Conservation (phyloP, 2,329 filamentous ascomycete genomes). For the Ceratocystiopsis minuta region DNA sequence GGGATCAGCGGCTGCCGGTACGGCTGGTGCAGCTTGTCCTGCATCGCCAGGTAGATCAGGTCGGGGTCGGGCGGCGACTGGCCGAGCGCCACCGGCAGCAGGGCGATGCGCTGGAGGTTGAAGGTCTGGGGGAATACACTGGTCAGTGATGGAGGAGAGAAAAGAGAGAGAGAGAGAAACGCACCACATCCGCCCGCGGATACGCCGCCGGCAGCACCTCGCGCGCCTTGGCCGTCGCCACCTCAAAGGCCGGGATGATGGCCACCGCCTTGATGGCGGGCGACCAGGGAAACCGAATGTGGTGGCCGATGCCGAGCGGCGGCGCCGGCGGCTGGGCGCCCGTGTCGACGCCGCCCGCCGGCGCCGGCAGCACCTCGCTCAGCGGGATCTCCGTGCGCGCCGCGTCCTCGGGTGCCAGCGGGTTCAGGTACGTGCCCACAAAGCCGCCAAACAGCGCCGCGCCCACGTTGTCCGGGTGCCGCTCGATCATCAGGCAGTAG, state of each 20-base stretch:
- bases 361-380: slow-evolving; percentile 78
- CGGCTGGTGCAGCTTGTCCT: slow-evolving; percentile 94
- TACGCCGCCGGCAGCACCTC: slow-evolving; percentile 70
- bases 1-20: slow-evolving; percentile 87
- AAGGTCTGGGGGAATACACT: slow-evolving; percentile 50
- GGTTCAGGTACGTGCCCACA: slow-evolving; percentile 90
- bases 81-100: slow-evolving; percentile 77
- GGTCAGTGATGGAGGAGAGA: neutral
- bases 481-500: slow-evolving; percentile 92
- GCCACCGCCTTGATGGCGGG: slow-evolving; percentile 91
- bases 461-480: slow-evolving; percentile 87
- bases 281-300: slow-evolving; percentile 89
- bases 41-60: slow-evolving; percentile 95
- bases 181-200: slow-evolving; percentile 62
- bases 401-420: slow-evolving; percentile 73
- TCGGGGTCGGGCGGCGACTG: slow-evolving; percentile 80
- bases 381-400: slow-evolving; percentile 85
- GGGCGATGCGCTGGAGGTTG: slow-evolving; percentile 84
- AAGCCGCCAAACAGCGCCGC: slow-evolving; percentile 92
- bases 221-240: slow-evolving; percentile 81
- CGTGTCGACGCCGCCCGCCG: slow-evolving; percentile 80
- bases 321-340: slow-evolving; percentile 73
- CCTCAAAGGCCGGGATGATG: slow-evolving; percentile 90
- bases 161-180: slow-evolving; percentile 14
- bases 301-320: slow-evolving; percentile 84